Base-by-base conservation (phyloP, 352 stramenopile species). In the Elongisporangium undulatum region DNA sequence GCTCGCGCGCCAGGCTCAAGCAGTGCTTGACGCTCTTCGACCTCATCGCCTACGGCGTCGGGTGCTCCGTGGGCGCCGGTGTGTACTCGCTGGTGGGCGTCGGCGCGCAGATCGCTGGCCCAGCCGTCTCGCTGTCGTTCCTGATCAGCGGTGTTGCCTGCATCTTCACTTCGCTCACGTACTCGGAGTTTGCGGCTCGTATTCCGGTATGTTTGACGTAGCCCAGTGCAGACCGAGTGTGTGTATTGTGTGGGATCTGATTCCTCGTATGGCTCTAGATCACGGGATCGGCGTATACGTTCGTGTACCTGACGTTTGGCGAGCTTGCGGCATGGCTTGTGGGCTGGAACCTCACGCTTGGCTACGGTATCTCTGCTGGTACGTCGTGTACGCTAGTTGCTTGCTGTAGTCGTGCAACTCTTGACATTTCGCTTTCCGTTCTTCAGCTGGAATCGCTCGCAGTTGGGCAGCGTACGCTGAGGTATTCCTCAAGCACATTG, bases 271-370 rank as follows among this genome's bases (percentile, higher is more conserved):
- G 4, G 26, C 26, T 34, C 26, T 51, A 92, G 85, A 83, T 95
- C 53, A 94, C 89, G 5, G 90, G 90, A 17, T 95, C 84, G 22
- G 88, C 90, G 19, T 97, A 97, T 53, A 96, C 86, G 19, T 97
- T 96, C 57, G 88, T 95, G 41, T 94, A 94, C 63, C 69, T 93
- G 19, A 92, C 84, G 10, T 93, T 96, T 61, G 89, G 87, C 23
- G 87, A 95, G 51, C 73, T 97, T 22, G 79, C 77, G 1, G 93
- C 90, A 23, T 97, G 90, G 89, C 72, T 97, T 21, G 90, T 97
- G 54, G 92, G 90, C 13, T 97, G 90, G 90, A 97, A 97, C 63
- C 61, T 98, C 29, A 98, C 90, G 51, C 72, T 98, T 17, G 91
- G 92, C 29, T 98, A 98, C 56, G 92, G 91, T 22, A 95, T 98